A percentile compares a stretch with the other conserved stretches of the same genome.
Conservation (phyloP, 179 eudicot species). For the Sideroxylon spinosum region DNA sequence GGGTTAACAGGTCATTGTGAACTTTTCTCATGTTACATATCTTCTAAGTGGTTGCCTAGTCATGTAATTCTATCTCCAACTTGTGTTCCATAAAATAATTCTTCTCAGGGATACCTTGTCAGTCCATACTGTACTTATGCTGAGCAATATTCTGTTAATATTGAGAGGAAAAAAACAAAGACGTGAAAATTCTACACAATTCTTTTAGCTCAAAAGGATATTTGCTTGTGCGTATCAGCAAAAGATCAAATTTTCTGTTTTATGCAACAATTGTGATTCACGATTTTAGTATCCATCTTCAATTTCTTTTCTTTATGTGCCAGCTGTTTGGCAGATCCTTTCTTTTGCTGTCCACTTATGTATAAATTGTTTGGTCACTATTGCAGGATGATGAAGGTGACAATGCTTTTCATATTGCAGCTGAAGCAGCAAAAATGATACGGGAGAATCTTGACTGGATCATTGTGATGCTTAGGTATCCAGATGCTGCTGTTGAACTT, state of each 20-base stretch:
- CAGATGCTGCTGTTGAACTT: conserved; percentile 76
- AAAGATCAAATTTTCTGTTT: neutral
- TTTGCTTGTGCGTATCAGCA: conserved; percentile 6
- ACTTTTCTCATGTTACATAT: neutral
- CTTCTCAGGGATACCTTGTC: neutral
- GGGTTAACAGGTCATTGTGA: neutral
- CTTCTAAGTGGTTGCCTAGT: neutral
- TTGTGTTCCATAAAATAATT: neutral
- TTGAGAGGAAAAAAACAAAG: neutral
- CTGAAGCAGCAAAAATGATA: conserved; percentile 95
- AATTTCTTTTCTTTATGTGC: neutral
- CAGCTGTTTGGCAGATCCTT: neutral
- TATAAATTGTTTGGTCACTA: conserved; percentile 8
- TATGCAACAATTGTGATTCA: neutral
- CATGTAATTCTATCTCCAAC: neutral
- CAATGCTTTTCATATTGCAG: conserved; percentile 98
- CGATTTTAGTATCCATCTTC: neutral
- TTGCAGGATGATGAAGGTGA: conserved; percentile 96
- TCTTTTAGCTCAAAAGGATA: conserved; percentile 1
- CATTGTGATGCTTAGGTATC: conserved; percentile 75
- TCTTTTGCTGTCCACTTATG: neutral
- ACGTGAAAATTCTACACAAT: neutral
- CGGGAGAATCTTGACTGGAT: conserved; percentile 97
- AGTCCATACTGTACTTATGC: neutral
- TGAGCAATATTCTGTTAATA: neutral